Percentiles rank a stretch among this genome's conserved stretches.
Conservation (phyloP, 495 filamentous ascomycete species). For the Penicillium alfredii region DNA sequence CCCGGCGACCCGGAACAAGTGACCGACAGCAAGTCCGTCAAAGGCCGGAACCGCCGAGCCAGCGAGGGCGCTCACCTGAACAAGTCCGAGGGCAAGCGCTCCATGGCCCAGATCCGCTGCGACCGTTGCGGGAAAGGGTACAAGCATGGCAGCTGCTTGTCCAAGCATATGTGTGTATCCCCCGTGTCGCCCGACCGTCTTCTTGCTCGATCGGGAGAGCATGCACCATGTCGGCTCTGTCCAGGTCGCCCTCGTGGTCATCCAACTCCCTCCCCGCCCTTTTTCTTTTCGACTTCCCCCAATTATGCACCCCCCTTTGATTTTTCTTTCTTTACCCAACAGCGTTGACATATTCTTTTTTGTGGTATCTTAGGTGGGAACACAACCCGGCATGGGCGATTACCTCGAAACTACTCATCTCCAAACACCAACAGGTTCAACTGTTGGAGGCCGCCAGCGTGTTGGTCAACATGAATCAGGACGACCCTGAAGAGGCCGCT, state of each 20-base stretch:
- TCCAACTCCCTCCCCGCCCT: constrained; percentile 15
- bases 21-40: constrained; percentile 50
- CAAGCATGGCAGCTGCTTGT: constrained; percentile 99
- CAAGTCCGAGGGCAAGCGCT: constrained; percentile 70
- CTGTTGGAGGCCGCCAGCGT: constrained; percentile 94
- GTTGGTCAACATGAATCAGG: constrained; percentile 83
- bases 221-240: constrained; percentile 44
- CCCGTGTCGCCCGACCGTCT: constrained; percentile 40
- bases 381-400: constrained; percentile 97
- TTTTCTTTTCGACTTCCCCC: too few species aligned
- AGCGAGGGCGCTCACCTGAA: constrained; percentile 78
- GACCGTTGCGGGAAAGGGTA: constrained; percentile 99
- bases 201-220: constrained; percentile 31
- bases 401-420: constrained; percentile 96
- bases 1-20: constrained; percentile 48
- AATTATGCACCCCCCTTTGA: constrained; percentile 9
- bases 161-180: constrained; percentile 98
- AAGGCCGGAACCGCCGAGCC: constrained; percentile 69
- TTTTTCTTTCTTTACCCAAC: constrained; percentile 11
- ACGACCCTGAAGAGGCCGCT: constrained; percentile 52
- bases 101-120: constrained; percentile 82
- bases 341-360: constrained; percentile 44
- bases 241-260: constrained; percentile 45
- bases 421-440: constrained; percentile 99
- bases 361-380: constrained; percentile 75